These are phyloP conservation scores for Brassica hybrid DNA, from an alignment of 441 rosid species.

Conservation along the genomic window DNA sequence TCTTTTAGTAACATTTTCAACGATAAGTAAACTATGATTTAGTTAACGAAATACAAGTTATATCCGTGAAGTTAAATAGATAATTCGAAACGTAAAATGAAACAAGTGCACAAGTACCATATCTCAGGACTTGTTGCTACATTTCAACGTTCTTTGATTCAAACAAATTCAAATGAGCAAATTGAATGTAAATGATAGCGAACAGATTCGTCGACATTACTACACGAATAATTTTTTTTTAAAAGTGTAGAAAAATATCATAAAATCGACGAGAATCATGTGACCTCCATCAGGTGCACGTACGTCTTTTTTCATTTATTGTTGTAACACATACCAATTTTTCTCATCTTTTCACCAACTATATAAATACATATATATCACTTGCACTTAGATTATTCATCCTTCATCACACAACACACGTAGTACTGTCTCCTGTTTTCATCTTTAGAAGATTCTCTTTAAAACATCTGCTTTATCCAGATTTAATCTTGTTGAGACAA, in stretches of 20 bases:
- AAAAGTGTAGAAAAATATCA: not conserved
- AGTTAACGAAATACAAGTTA: not conserved
- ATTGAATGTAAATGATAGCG: constrained; percentile 18
- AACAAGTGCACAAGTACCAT: constrained; percentile 2
- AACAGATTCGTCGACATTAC: constrained; percentile 10
- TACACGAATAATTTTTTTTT: constrained; percentile 10
- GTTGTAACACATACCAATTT: constrained; percentile 16
- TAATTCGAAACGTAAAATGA: not conserved
- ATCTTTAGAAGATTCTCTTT: constrained; percentile 24
- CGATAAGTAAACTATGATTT: not conserved
- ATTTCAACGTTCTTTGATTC: constrained; percentile 17
- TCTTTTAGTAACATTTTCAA: not conserved
- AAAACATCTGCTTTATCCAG: not conserved
- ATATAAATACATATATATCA: constrained; percentile 27
- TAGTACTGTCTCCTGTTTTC: not conserved
- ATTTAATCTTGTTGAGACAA: constrained; percentile 2
- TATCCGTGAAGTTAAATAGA: not conserved
- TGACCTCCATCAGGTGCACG: constrained; percentile 39
- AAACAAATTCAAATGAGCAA: constrained; percentile 15
- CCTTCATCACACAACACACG: constrained; percentile 28
- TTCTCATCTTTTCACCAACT: constrained; percentile 19
- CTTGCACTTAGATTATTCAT: constrained; percentile 12
- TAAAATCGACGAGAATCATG: constrained; percentile 41
- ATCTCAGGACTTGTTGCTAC: constrained; percentile 20
- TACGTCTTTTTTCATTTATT: constrained; percentile 31